A percentile compares a stretch with the other conserved stretches of the same genome.
Conservation (phyloP, 148 eudicot species). For the Rhododendron vialii region DNA sequence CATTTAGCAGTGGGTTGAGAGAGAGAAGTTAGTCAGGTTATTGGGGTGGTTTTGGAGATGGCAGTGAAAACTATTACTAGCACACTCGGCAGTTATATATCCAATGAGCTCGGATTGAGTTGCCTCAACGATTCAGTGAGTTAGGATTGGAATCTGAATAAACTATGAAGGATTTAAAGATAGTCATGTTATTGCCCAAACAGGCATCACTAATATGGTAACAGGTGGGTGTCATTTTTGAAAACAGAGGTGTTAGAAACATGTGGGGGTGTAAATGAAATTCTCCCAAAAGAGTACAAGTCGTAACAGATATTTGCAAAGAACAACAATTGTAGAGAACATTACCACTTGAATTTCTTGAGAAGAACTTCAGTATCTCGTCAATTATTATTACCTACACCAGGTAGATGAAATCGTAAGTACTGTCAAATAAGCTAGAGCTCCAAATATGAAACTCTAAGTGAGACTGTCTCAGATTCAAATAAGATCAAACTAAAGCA, state of each 20-base stretch:
- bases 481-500: not conserved
- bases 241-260: not conserved
- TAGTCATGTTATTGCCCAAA: not conserved
- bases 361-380: slow-evolving; percentile 87
- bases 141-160: not conserved
- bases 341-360: slow-evolving; percentile 66
- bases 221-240: not conserved
- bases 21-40: not conserved
- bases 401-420: slow-evolving; percentile 5
- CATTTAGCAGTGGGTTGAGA: not conserved
- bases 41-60: not conserved
- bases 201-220: not conserved
- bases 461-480: not conserved
- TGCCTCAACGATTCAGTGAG: not conserved
- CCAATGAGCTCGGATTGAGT: not conserved
- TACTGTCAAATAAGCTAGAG: not conserved
- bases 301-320: not conserved
- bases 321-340: not conserved
- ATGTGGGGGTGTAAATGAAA: not conserved
- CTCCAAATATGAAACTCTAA: not conserved
- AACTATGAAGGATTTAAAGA: not conserved
- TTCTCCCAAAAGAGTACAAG: not conserved
- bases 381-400: slow-evolving; percentile 89
- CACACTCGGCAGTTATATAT: not conserved
- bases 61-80: not conserved